Percentiles rank a stretch among this genome's conserved stretches.
Evolutionary conservation across 768 basidiomycete genomes (phyloP).

Genomic region (Suillus occidentalis): DNA sequence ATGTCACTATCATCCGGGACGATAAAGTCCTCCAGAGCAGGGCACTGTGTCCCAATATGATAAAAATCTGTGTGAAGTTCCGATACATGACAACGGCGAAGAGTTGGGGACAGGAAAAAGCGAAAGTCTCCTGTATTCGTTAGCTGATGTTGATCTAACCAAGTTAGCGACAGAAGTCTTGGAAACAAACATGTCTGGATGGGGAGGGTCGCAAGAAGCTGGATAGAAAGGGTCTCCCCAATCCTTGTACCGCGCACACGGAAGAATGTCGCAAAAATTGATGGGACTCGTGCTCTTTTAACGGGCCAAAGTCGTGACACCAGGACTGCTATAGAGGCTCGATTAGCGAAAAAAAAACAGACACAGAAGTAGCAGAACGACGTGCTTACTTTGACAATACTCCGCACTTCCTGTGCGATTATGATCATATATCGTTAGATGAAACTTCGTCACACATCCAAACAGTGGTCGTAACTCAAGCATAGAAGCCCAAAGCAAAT

Average conservation of each 20-base stretch:
- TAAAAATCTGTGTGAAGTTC: neutral
- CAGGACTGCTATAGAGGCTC: neutral
- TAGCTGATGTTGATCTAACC: neutral
- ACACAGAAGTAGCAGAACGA: neutral
- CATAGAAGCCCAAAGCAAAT: conserved; percentile 2
- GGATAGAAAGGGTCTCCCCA: neutral
- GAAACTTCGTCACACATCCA: neutral
- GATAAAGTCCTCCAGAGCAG: neutral
- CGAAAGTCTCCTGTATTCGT: neutral
- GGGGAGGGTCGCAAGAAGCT: neutral
- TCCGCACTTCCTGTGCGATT: neutral
- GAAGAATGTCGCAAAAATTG: neutral
- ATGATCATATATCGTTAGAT: neutral
- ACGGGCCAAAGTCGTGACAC: neutral
- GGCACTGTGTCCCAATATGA: neutral
- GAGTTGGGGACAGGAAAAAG: neutral
- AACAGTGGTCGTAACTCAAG: neutral
- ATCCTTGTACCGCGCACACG: neutral
- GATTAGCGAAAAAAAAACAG: neutral
- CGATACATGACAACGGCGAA: neutral
- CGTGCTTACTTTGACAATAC: neutral
- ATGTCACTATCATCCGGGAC: neutral
- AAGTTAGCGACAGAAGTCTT: neutral
- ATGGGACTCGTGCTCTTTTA: neutral
- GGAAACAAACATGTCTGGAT: neutral